Base-by-base conservation (phyloP, 2,329 filamentous ascomycete genomes). In the Tothia fuscella region DNA sequence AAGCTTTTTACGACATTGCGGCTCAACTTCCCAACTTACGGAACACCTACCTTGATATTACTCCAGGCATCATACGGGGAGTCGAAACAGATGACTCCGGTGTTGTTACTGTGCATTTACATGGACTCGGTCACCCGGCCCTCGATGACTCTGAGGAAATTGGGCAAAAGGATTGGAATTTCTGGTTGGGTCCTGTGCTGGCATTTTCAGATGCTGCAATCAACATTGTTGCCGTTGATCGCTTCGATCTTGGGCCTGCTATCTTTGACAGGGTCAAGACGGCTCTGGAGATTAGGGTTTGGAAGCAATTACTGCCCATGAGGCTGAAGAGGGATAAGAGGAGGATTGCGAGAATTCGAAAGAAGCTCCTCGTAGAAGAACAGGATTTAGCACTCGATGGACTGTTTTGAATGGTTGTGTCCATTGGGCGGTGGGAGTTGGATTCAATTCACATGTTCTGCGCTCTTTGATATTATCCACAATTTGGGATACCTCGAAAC, bases 121-220 rank as follows among this genome's bases (percentile, higher is more conserved):
- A n/a, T n/a, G n/a, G n/a, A n/a, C n/a, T n/a, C n/a, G n/a, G n/a
- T n/a, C n/a, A n/a, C n/a, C n/a, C n/a, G n/a, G n/a, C n/a, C n/a
- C n/a, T 30, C 28, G 7, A 40, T 22, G 22, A 40, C n/a, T 28
- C 22, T 3, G 12, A 24, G 6, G 19, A 40, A 21, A 5, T 26
- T 7, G 20, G 25, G 7, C 36, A 21, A 25, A 29, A 13, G 10
- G 32, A 35, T 35, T 21, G 21, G 19, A 38, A 29, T 12, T 43
- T 26, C 41, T 43, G 29, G 22, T 33, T 43, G 13, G 41, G 41
- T 3, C 41, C 41, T 17, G 22, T 38, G 7, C 37, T 43, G 41
- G 41, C 41, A 3, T 43, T 43, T 25, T 31, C 37, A 7, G 22
- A 43, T 16, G 20, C 31, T 6, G 5, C 32, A 10, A 26, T 28